Base-by-base conservation (phyloP, 441 rosid species). In the Adansonia gregorii region DNA sequence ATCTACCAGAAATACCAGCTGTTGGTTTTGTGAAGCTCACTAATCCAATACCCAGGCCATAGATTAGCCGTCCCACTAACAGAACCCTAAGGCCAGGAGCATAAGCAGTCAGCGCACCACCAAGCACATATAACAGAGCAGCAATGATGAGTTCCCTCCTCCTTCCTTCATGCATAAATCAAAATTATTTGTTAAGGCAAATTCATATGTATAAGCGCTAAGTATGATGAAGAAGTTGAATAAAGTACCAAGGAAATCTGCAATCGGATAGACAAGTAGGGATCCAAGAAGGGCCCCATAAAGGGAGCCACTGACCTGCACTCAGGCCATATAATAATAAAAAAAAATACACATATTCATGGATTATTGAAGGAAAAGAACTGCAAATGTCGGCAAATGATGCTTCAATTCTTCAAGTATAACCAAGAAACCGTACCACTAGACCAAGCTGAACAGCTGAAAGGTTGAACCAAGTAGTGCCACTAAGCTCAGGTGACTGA, bases 241-340 rank as follows among this genome's bases (percentile, higher is more conserved):
- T 0, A 71, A 80, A 70, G 82, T 88, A 89, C 99, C 99, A 41
- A 94, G 92, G 84, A 94, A 92, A 83, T 95, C 98, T 54, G 98
- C 89, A 82, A 91, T 82, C 49, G 97, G 97, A 81, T 92, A 95
- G 80, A 87, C 97, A 68, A 93, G 89, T 78, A 91, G 76, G 76
- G 98, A 95, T 67, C 99, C 97, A 79, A 92, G 83, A 83, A 95
- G 97, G 52, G 99, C 98, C 81, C 99, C 99, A 80, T 95, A 95
- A 20, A 95, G 94, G 55, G 99, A 93, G 74, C 98, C 97, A 74
- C 99, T 95, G 74, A 95, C 99, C 98, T 95, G 87, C 78, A 89
- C 54, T 46, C 72, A 80, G 68, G 22, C 71, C 75, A 80, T 27
- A n/a, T 75, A 73, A 65, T 20, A 22, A 60, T 35, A 24, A 59